Percentiles rank a stretch among this genome's conserved stretches.
Conservation (phyloP, 2,329 filamentous ascomycete genomes). For the Xylaria sp. region DNA sequence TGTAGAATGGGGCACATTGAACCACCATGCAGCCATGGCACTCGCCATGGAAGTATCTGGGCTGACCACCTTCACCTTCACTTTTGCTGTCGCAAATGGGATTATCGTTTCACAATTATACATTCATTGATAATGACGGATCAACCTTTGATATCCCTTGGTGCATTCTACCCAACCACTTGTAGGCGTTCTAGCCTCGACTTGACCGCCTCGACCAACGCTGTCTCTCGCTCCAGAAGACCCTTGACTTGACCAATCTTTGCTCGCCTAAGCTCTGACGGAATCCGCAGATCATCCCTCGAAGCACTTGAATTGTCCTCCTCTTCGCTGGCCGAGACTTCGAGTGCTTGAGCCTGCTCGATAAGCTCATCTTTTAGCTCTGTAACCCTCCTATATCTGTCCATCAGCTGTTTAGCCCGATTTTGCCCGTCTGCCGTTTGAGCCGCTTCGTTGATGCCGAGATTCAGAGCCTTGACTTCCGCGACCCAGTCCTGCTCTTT, state of each 20-base stretch:
- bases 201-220: constrained; percentile 73
- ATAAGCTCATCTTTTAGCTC: constrained; percentile 63
- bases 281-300: constrained; percentile 62
- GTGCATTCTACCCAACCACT: constrained; percentile 44
- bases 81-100: constrained; percentile 26
- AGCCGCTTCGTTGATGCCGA: constrained; percentile 55
- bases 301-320: constrained; percentile 48
- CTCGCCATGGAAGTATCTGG: constrained; percentile 2
- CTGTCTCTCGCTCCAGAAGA: constrained; percentile 72
- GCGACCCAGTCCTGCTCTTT: constrained; percentile 66
- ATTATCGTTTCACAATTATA: constrained; percentile 35
- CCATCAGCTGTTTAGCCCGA: constrained; percentile 62
- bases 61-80: constrained; percentile 33
- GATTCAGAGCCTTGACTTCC: constrained; percentile 54
- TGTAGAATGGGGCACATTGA: constrained; percentile 15
- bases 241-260: constrained; percentile 72
- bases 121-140: constrained; percentile 32
- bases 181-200: constrained; percentile 68
- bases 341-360: constrained; percentile 60
- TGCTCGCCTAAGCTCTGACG: constrained; percentile 68
- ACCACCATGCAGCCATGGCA: constrained; percentile 9
- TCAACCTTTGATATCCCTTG: constrained; percentile 27
- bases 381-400: constrained; percentile 67
- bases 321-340: constrained; percentile 44
- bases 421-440: constrained; percentile 47